A percentile compares a stretch with the other conserved stretches of the same genome.
phyloP scores from a whole-genome alignment of 106 monocot genomes.

The Dactylorhiza incarnata region DNA sequence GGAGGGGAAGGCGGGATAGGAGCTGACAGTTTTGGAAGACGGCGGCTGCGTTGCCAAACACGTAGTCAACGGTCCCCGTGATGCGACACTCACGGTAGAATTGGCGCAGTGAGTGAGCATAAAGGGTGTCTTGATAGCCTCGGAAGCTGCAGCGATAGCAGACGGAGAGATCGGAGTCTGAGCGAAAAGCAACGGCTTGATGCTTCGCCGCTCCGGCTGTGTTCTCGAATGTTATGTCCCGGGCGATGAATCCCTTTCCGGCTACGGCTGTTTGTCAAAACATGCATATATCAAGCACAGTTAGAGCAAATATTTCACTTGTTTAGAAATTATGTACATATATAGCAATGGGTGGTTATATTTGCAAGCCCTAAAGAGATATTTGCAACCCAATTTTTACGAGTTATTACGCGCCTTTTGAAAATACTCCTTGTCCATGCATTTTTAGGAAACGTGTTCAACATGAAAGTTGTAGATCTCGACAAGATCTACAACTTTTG shows the following conservation, averaged over 20 bases:
- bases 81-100: conserved; percentile 76
- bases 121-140: conserved; percentile 84
- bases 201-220: conserved; percentile 73
- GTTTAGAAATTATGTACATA: neutral
- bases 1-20: conserved; percentile 39
- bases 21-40: conserved; percentile 65
- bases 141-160: conserved; percentile 45
- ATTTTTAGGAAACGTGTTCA: too few relatives aligned
- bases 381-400: too few relatives aligned
- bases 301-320: neutral
- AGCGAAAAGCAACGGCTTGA: conserved; percentile 80
- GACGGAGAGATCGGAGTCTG: conserved; percentile 72
- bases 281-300: too few relatives aligned
- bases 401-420: too few relatives aligned
- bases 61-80: conserved; percentile 67
- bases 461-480: too few relatives aligned
- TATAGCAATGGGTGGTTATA: too few relatives aligned
- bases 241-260: conserved; percentile 67
- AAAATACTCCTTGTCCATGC: too few relatives aligned
- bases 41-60: conserved; percentile 82
- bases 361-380: too few relatives aligned
- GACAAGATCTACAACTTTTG: too few relatives aligned
- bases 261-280: conserved; percentile 30
- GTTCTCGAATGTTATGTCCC: conserved; percentile 78
- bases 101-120: conserved; percentile 79